Evolutionary conservation across 768 basidiomycete genomes (phyloP), one percentile per base, ranked within the genome.

Genomic region (Lentinula raphanica): DNA sequence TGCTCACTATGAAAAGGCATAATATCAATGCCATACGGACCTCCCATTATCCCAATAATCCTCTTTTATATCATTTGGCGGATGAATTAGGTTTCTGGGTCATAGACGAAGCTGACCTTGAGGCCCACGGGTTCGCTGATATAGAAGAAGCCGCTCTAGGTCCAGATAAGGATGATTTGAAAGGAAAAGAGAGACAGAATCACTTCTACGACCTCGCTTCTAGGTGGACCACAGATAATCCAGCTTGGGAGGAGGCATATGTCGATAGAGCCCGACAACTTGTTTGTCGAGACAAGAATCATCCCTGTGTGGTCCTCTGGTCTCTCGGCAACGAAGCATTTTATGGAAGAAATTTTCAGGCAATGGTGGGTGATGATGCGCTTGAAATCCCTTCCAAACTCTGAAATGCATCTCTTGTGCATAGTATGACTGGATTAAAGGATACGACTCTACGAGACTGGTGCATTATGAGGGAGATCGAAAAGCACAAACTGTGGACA

Each of bases 71-170:
- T 25, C 55, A 60, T 13, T 23, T 60, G 3, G 59, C 59, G 5
- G 59, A 60, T 21, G 54, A 60, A 42, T 29, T 60, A 11, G 59
- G 59, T n/a, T 57, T 60, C 29, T 60, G 59, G 59, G 55, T 60
- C 21, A 50, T 60, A 32, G 59, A 53, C 19, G 59, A 60, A 56
- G 59, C 59, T 31, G 59, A 60, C 29, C 49, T 60, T 44, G 59
- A 60, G 39, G 21, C 31, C 19, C 59, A 60, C 28, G 59, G 59
- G 13, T 60, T 60, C 19, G 59, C 53, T 3, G 55, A 56, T 28
- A 44, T 60, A 8, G 59, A 60, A 50, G 55, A 56, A 29, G 46
- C 40, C 7, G 45, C 54, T 48, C 46, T 59, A 7, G 42, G 42
- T 23, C 28, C 50, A 19, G 51, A 59, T 9, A 32, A 19, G 29